Evolutionary conservation across 2,329 filamentous ascomycete species (phyloP), one percentile per base, ranked within the genome.

Genomic region (Pseudofabraea citricarpa): DNA sequence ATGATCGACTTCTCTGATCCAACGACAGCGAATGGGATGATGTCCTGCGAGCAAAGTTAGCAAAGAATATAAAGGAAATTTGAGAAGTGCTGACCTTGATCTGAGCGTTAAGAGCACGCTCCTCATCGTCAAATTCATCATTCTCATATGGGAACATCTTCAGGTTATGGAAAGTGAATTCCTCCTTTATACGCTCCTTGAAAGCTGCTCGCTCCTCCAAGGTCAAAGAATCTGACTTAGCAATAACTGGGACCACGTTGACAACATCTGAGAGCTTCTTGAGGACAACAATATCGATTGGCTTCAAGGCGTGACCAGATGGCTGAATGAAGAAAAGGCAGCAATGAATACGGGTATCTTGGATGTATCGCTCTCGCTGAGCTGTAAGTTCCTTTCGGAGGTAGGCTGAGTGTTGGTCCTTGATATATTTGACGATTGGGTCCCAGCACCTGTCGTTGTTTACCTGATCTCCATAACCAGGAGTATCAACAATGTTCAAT

Each of bases 391-490:
- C 93, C 80, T 98, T 98, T 71, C 93, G 88, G 59, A 98, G 83
- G 75, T 97, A 98, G 61, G 93, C 91, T 41, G 90, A 96, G 78
- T 98, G 93, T 77, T 98, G 93, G 72, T 98, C 93, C 80, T 98
- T 98, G 80, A 98, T 98, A 74, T 98, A 98, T 78, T 98, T 98
- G 78, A 98, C 91, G 67, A 98, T 98, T 52, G 93, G 93, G 66
- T 98, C 93, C 93, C 93, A 98, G 83, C 93, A 98, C 79, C 93
- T 87, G 74, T 98, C 93, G 71, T 98, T 98, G 81, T 98, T 98
- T 71, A 98, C 93, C 64, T 96, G 82, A 63, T 98, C 93, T 64
- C 93, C 93, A 63, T 98, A 98, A 54, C 93, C 93, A 53, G 93
- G 93, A 53, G 93, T 98, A 67, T 98, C 93, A 62, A 98, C 93